Base-by-base conservation (phyloP, 2,329 filamentous ascomycete genomes). In the Proliferodiscus dingleyae region DNA sequence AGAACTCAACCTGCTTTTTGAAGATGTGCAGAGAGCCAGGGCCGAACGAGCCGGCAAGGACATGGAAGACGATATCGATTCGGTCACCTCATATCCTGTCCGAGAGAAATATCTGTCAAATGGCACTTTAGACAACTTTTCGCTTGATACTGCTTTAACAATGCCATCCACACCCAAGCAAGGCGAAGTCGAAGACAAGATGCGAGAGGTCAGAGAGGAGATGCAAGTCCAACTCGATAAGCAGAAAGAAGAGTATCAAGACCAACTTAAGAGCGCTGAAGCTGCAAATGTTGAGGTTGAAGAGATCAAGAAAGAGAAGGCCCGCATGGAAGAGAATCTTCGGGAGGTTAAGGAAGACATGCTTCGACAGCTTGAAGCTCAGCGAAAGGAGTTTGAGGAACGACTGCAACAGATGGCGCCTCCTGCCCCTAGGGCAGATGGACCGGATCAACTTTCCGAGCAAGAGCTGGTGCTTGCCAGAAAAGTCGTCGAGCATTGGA, bases 81-180 rank as follows among this genome's bases (percentile, higher is more conserved):
- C 91, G 0, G 80, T 86, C 38, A 86, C 83, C 22, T 96, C 91
- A 0, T 96, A 90, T 61, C 85, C 89, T 2, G 74, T 90, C 23
- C 78, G 93, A 41, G 93, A 98, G 58, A 97, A 97, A 62, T 97
- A 97, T 66, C 80, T 95, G 71, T 96, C 90, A 2, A 93, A 86
- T 45, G 91, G 91, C 2, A 96, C 91, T 0, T 76, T 97, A 43
- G 93, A 98, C 67, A 96, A 95, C 63, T 93, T 96, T 60, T 97
- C 91, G 2, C 74, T 98, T 13, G 93, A 98, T 63, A 98, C 93
- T 1, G 85, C 84, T 10, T 74, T 98, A 41, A 98, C 93, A 0
- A 89, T 96, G 75, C 93, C 93, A 2, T 94, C 89, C 0, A 97
- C 91, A 0, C 93, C 93, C 2, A 87, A 81, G 50, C 82, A 85